Evolutionary conservation across 2,329 filamentous ascomycete genomes (phyloP).

Genomic region (Fusarium heterosporum): DNA sequence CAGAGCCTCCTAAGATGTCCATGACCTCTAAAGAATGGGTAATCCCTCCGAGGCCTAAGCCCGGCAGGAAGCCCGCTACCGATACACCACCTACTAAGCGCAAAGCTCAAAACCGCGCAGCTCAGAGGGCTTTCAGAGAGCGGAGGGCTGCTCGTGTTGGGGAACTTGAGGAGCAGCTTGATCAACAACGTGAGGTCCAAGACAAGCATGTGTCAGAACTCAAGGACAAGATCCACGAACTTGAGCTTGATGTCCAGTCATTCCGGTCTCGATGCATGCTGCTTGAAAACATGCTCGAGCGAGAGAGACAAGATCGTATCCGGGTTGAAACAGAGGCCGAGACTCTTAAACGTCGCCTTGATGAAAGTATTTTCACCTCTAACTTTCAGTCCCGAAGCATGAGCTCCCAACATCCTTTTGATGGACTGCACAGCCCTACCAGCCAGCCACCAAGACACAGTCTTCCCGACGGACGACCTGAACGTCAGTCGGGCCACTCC

Average conservation of each 20-base stretch:
- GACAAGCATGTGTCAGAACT: constrained; percentile 69
- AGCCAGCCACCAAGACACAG: constrained; percentile 47
- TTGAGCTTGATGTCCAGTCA: constrained; percentile 75
- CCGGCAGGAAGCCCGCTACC: constrained; percentile 91
- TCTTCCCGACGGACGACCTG: constrained; percentile 45
- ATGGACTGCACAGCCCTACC: constrained; percentile 46
- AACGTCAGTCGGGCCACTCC: constrained; percentile 53
- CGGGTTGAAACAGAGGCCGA: constrained; percentile 57
- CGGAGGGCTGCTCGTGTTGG: constrained; percentile 86
- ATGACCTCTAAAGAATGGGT: constrained; percentile 89
- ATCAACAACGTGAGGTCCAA: constrained; percentile 68
- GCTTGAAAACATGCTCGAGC: constrained; percentile 72
- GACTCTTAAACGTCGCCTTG: constrained; percentile 49
- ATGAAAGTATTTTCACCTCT: constrained; percentile 46
- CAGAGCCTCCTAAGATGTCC: constrained; percentile 62
- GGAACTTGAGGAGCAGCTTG: constrained; percentile 76
- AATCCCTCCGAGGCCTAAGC: constrained; percentile 85
- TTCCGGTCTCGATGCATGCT: constrained; percentile 71
- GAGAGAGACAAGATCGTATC: constrained; percentile 64
- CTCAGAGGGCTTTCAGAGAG: constrained; percentile 91
- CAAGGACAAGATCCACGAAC: constrained; percentile 65
- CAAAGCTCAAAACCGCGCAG: constrained; percentile 93
- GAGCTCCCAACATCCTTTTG: constrained; percentile 46
- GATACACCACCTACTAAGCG: constrained; percentile 93
- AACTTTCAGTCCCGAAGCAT: constrained; percentile 47